Base-by-base conservation (phyloP, 2,329 filamentous ascomycete genomes). In the Coniochaeta sp. region DNA sequence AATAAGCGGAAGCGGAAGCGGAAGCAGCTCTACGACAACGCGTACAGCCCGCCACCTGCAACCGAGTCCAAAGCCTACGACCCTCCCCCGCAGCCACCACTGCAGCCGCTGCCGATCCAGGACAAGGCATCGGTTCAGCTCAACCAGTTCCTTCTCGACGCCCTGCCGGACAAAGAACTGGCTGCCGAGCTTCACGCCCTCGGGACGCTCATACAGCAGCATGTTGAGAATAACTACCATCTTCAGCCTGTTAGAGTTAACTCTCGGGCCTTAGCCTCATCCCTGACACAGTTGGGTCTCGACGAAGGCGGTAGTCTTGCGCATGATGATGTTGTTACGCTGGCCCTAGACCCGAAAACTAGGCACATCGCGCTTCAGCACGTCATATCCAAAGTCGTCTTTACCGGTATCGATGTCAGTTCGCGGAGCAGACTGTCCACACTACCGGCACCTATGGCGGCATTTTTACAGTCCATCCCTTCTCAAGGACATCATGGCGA, bases 211-310 rank as follows among this genome's bases (percentile, higher is more conserved):
- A 63, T 74, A 10, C 61, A 66, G 27, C 63, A 68, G 32, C 72
- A 75, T 53, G 66, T 71, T 31, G 64, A 72, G 51, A 65, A 60
- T 48, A 57, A 71, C 48, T 74, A 74, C 48, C 67, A 71, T 50
- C 45, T 56, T 0, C 53, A 62, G 0, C 60, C 60, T 1, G 52
- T 67, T 4, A 52, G 58, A 0, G 33, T 42, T 5, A 58, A 56
- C 51, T 7, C 47, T 1, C 51, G 52, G 12, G 46, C 51, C 3
- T 57, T 71, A 7, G 52, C 56, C 16, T 32, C 59, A 20, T 51
- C 53, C 2, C 56, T 71, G 3, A 27, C 35, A 2, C 49, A 57
- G 18, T 54, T 70, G 10, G 65, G 67, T 6, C 53, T 70, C 22
- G 40, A 51, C 12, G 52, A 58, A 3, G 45, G 40, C n/a, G 38